Percentiles rank a stretch among this genome's conserved stretches.
Evolutionary conservation across 2,329 filamentous ascomycete species (phyloP).

Genomic region (Phialophora expanda): DNA sequence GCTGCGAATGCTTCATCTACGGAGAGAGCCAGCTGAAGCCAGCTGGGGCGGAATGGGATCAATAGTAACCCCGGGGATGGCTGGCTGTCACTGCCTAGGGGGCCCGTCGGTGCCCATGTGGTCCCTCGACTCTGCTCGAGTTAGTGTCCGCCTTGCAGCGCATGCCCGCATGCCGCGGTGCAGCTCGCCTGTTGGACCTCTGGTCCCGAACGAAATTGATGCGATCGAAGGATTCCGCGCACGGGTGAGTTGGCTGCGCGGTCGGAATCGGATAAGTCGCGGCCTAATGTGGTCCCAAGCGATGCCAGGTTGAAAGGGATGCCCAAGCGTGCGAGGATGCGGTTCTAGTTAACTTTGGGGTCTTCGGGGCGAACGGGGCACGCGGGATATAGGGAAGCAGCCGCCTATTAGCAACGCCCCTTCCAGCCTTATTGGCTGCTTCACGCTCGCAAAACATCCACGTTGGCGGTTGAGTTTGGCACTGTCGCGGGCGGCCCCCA

Average conservation of each 20-base stretch:
- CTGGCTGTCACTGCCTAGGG: background rate
- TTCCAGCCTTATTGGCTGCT: constrained; percentile 17
- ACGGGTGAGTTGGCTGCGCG: background rate
- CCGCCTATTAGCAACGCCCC: constrained; percentile 3
- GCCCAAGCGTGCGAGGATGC: constrained; percentile 11
- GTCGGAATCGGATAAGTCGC: constrained; percentile 1
- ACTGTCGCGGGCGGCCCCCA: constrained; percentile 12
- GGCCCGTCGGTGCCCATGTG: background rate
- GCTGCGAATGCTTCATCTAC: background rate
- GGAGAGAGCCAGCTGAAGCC: background rate
- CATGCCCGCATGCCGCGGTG: constrained; percentile 1
- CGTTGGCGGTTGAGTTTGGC: constrained; percentile 16
- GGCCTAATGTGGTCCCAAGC: constrained; percentile 6
- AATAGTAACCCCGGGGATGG: background rate
- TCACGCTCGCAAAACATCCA: constrained; percentile 8
- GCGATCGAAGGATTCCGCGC: constrained; percentile 11
- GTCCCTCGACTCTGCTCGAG: background rate
- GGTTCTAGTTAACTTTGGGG: constrained; percentile 11
- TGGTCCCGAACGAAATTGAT: background rate
- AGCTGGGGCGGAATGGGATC: constrained; percentile 1
- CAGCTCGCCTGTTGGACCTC: constrained; percentile 10
- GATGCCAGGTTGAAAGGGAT: constrained; percentile 2
- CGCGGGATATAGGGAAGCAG: constrained; percentile 18
- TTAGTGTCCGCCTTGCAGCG: constrained; percentile 8
- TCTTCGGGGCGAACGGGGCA: constrained; percentile 18